phyloP scores from a whole-genome alignment of 2,329 filamentous ascomycete genomes.

The Apiospora saccharicola region DNA sequence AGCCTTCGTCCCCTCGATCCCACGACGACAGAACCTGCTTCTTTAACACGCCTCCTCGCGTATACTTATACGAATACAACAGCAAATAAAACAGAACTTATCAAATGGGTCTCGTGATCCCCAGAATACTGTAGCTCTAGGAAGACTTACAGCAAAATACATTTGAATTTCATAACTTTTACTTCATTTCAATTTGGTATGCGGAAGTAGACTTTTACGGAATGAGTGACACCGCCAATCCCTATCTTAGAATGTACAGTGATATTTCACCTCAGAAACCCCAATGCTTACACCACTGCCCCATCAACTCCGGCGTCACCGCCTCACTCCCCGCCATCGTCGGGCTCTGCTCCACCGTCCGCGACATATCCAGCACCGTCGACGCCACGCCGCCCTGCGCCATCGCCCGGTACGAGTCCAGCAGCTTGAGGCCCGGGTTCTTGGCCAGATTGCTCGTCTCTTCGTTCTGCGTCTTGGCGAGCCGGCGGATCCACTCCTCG shows the following conservation, averaged over 20 bases:
- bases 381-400: conserved; percentile 36
- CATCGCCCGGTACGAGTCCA: conserved; percentile 33
- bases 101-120: too few species aligned
- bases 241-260: not conserved
- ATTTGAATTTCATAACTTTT: too few species aligned
- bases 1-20: too few species aligned
- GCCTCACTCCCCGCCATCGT: conserved; percentile 51
- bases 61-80: too few species aligned
- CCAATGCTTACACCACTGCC: conserved; percentile 58
- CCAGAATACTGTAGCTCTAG: too few species aligned
- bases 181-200: not conserved
- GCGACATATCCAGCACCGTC: conserved; percentile 48
- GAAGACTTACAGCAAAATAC: too few species aligned
- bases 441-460: conserved; percentile 1
- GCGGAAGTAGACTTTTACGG: not conserved
- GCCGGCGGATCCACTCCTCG: conserved; percentile 27
- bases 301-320: conserved; percentile 53
- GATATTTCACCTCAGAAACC: conserved; percentile 35
- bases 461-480: conserved; percentile 24
- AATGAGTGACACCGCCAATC: not conserved
- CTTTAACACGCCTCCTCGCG: too few species aligned
- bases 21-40: not conserved
- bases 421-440: conserved; percentile 28
- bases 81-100: too few species aligned
- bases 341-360: conserved; percentile 48